Percentiles rank a stretch among this genome's conserved stretches.
These are phyloP conservation scores for Entomophthora muscae DNA, from an alignment of 371 early-diverging fungal genomes.

Conservation along the genomic window DNA sequence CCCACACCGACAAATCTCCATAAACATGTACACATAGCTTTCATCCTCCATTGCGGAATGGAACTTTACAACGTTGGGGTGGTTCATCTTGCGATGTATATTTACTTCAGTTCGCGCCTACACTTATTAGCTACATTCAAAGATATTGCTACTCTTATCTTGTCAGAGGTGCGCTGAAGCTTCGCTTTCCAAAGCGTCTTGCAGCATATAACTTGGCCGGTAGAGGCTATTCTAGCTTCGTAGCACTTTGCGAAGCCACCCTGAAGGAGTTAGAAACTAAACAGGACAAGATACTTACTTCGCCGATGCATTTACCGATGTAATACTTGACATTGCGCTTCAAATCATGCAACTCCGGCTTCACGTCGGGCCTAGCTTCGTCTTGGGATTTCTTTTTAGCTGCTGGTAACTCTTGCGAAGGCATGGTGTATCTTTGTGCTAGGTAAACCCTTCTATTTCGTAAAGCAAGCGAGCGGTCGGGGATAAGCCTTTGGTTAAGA, in stretches of 20 bases:
- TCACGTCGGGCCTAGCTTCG: no score
- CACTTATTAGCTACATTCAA: not conserved
- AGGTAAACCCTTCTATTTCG: no score
- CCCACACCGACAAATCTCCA: conserved; percentile 89
- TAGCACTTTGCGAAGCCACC: conserved; percentile 5
- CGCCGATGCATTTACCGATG: not conserved
- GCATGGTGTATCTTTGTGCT: no score
- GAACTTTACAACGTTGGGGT: conserved; percentile 77
- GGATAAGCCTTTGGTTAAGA: no score
- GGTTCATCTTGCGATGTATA: conserved; percentile 59
- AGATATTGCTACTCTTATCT: not conserved
- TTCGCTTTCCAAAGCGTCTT: not conserved
- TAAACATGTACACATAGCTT: conserved; percentile 75
- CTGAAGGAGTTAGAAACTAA: not conserved
- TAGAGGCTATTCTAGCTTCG: not conserved
- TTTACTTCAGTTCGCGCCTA: conserved; percentile 43
- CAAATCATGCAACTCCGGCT: no score
- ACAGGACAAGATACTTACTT: not conserved
- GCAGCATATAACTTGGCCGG: not conserved
- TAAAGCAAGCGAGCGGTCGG: no score
- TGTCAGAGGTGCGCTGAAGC: not conserved
- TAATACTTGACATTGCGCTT: not conserved
- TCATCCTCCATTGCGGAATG: conserved; percentile 74
- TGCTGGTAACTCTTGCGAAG: no score
- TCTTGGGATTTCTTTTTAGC: no score